These are phyloP conservation scores for Lasiosphaeris hirsuta DNA, from an alignment of 495 filamentous ascomycete species.

Conservation along the genomic window DNA sequence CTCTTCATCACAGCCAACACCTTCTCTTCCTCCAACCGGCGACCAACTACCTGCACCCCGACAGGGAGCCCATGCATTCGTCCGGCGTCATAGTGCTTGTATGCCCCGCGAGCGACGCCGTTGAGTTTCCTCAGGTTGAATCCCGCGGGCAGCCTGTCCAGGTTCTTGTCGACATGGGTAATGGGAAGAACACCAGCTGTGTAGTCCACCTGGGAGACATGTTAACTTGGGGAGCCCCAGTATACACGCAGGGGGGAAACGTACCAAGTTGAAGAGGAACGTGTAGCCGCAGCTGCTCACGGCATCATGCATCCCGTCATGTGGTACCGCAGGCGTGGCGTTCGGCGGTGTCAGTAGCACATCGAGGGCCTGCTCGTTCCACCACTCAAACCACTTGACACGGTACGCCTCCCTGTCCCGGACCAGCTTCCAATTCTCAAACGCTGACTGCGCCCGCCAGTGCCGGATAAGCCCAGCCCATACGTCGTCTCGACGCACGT, in stretches of 20 bases:
- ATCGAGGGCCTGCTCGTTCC: constrained; percentile 68
- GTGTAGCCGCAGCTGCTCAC: constrained; percentile 92
- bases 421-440: constrained; percentile 79
- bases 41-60: constrained; percentile 80
- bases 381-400: constrained; percentile 77
- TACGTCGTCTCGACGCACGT: constrained; percentile 67
- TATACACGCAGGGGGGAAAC: constrained; percentile 12
- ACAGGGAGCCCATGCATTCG: constrained; percentile 88
- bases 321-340: constrained; percentile 85
- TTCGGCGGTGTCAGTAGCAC: constrained; percentile 83
- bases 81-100: constrained; percentile 79
- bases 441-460: constrained; percentile 67
- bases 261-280: constrained; percentile 86
- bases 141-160: constrained; percentile 60
- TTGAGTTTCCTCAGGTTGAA: constrained; percentile 65
- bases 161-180: constrained; percentile 69
- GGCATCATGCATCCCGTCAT: constrained; percentile 80
- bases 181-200: constrained; percentile 81
- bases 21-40: constrained; percentile 87
- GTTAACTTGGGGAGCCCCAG: constrained; percentile 12
- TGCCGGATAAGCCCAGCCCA: constrained; percentile 74
- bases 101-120: constrained; percentile 76
- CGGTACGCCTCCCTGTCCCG: constrained; percentile 73
- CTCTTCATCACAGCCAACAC: constrained; percentile 80
- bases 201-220: constrained; percentile 66